Base-by-base conservation (phyloP, 495 filamentous ascomycete species). In the Neurospora sp. region DNA sequence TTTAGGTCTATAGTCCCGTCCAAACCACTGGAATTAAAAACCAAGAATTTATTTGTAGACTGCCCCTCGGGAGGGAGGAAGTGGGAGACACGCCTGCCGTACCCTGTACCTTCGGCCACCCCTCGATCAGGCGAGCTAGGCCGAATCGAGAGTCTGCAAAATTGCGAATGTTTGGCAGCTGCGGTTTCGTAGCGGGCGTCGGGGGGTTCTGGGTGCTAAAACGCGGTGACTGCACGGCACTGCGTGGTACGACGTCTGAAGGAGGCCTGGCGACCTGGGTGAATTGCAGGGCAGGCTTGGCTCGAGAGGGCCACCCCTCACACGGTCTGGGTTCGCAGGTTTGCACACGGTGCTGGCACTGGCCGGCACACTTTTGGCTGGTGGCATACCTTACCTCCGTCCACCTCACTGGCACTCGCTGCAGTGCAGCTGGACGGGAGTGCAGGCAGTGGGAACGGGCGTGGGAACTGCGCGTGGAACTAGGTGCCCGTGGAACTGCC, bases 121-220 rank as follows among this genome's bases (percentile, higher is more conserved):
- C 48, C 22, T 61, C 53, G 53, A 35, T 61, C 53, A 66, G 53
- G 27, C 40, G 40, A 69, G 71, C 76, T 77, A 75, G 40, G 12
- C 76, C 74, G 10, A 35, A 75, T 75, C 44, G 42, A 74, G 73
- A 74, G 68, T 78, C 75, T 73, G 76, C 73, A 76, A 77, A 78
- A 79, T 77, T 77, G 75, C 48, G 44, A 31, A 68, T 71, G 70
- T 74, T 74, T 74, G 68, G 66, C 70, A 69, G 35, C 69, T 69
- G 68, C 40, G 40, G 27, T 20, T 46, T 71, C 41, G 39, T 53
- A 53, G 68, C 14, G 69, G 73, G 18, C 38, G 46, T 71, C 71
- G 40, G 71, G 40, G 35, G 46, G 71, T 39, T 72, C 71, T 40
- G 40, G 39, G 48, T 77, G 46, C 70, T 72, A 73, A 70, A 72